Evolutionary conservation across 179 eudicot genomes (phyloP).

Genomic region (Silene noctiflora): DNA sequence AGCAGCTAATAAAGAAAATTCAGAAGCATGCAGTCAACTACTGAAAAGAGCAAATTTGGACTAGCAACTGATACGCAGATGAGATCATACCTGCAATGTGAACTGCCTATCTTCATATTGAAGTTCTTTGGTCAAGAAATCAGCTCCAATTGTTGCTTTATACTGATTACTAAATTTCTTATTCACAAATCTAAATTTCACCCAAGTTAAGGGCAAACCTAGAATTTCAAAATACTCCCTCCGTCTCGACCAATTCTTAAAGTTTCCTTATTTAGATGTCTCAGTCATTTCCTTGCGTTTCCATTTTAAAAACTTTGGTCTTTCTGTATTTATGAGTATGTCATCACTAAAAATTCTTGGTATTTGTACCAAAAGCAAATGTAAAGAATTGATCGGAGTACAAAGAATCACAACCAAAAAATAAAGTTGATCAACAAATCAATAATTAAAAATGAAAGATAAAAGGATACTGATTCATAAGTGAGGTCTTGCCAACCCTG

Average conservation of each 20-base stretch:
- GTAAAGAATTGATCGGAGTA: too few relatives aligned
- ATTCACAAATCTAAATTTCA: slow-evolving; percentile 65
- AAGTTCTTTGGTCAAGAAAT: slow-evolving; percentile 86
- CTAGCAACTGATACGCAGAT: background rate
- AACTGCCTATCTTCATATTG: slow-evolving; percentile 86
- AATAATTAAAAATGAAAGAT: background rate
- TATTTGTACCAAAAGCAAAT: too few relatives aligned
- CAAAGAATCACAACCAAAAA: background rate
- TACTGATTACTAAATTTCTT: slow-evolving; percentile 94
- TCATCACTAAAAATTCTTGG: too few relatives aligned
- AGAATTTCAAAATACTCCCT: background rate
- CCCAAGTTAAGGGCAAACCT: slow-evolving; percentile 26
- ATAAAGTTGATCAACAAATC: slow-evolving; percentile 3
- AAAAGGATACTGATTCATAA: slow-evolving; percentile 63
- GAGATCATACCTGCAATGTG: slow-evolving; percentile 67
- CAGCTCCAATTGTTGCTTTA: slow-evolving; percentile 97
- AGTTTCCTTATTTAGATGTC: too few relatives aligned
- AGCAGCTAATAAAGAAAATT: background rate
- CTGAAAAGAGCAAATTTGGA: background rate
- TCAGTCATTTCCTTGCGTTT: too few relatives aligned
- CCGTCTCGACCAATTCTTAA: too few relatives aligned
- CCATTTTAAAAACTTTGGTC: too few relatives aligned
- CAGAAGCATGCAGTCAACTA: background rate
- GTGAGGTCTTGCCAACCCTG: slow-evolving; percentile 69
- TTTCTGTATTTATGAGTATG: too few relatives aligned